A percentile compares a stretch with the other conserved stretches of the same genome.
phyloP scores from a whole-genome alignment of 2,329 filamentous ascomycete species.

The Fusarium pilosicola region DNA sequence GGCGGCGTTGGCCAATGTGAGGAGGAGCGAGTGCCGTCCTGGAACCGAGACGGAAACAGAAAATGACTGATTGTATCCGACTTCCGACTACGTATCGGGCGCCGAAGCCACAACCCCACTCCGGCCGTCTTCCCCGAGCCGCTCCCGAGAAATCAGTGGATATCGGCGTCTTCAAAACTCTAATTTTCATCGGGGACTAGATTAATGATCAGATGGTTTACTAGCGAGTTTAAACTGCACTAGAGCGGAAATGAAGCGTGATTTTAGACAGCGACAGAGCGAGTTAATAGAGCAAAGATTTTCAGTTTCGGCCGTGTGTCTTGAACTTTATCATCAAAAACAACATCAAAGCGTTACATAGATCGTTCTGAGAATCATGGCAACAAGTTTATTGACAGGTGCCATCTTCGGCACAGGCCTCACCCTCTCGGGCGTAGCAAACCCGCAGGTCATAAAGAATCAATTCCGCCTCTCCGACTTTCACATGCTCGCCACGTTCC shows the following conservation, averaged over 20 bases:
- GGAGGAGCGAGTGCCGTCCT: conserved; percentile 12
- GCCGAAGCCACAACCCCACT: not conserved
- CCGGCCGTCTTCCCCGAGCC: not conserved
- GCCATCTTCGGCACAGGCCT: conserved; percentile 14
- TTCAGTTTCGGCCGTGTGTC: not conserved
- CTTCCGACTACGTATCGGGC: not conserved
- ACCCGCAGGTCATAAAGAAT: conserved; percentile 12
- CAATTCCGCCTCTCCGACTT: conserved; percentile 20
- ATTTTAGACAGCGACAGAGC: conserved; percentile 15
- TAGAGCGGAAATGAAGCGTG: not conserved
- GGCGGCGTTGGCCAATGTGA: conserved; percentile 34
- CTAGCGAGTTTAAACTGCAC: not conserved
- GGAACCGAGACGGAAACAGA: not conserved
- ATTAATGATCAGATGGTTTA: not conserved
- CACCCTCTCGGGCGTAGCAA: conserved; percentile 16
- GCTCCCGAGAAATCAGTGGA: not conserved
- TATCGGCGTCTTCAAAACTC: not conserved
- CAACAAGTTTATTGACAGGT: conserved; percentile 8
- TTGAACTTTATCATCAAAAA: too few species aligned
- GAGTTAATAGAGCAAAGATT: not conserved
- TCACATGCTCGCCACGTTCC: conserved; percentile 22
- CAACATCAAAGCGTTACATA: not conserved
- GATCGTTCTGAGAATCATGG: too few species aligned
- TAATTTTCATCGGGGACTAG: conserved; percentile 10
- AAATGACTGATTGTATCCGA: conserved; percentile 4